A percentile compares a stretch with the other conserved stretches of the same genome.
Evolutionary conservation across 139 green algal species (phyloP).

Genomic region (Chlorella sp.): DNA sequence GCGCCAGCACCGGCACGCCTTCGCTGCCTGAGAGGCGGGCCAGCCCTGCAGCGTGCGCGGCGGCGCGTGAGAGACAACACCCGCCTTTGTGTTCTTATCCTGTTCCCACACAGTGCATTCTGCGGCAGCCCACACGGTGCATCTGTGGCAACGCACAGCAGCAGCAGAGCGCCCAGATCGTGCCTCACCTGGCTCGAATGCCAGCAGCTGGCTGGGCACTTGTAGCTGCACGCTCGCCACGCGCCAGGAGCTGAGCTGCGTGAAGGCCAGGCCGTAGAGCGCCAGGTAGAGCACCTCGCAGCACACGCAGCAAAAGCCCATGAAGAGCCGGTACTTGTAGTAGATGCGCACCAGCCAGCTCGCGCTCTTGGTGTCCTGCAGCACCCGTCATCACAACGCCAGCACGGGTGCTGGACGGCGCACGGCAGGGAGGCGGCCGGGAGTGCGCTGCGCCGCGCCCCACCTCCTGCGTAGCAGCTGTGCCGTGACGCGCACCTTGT

Average conservation of each 20-base stretch:
- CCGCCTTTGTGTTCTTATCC: too few relatives aligned
- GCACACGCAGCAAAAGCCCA: constrained; percentile 92
- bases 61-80: too few relatives aligned
- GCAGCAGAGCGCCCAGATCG: background rate
- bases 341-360: constrained; percentile 81
- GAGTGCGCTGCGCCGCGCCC: too few relatives aligned
- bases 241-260: background rate
- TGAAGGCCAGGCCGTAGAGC: constrained; percentile 4
- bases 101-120: background rate
- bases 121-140: background rate
- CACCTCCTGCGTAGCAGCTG: too few relatives aligned
- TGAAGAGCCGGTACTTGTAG: constrained; percentile 89
- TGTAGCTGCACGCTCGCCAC: background rate
- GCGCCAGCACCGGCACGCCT: constrained; percentile 21
- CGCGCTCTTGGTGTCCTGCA: constrained; percentile 14
- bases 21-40: background rate
- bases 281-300: constrained; percentile 58
- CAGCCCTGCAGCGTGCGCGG: too few relatives aligned
- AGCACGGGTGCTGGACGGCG: too few relatives aligned
- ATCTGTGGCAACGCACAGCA: background rate
- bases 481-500: constrained; percentile 61
- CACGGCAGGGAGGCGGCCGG: too few relatives aligned
- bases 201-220: constrained; percentile 3
- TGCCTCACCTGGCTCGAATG: background rate
- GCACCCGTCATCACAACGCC: too few relatives aligned